Conservation (phyloP, 805 yeast genomes). For the Starmerella sp. region DNA sequence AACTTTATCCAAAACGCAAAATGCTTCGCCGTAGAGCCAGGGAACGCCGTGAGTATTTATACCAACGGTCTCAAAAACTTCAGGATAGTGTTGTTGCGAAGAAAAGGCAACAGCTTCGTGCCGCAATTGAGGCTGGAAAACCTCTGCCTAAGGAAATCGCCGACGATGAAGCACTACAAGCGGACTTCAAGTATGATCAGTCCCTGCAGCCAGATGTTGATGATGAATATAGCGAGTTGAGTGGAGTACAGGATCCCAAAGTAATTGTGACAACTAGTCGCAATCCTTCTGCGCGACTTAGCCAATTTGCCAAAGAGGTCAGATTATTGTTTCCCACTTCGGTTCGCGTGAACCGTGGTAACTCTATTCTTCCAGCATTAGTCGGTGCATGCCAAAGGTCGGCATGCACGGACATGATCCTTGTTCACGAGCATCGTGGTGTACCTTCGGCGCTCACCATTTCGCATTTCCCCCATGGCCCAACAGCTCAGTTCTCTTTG, state of each 20-base stretch:
- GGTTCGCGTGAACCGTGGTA: conserved; percentile 86
- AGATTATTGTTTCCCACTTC: conserved; percentile 82
- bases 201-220: conserved; percentile 54
- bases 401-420: conserved; percentile 70
- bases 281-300: conserved; percentile 71
- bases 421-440: conserved; percentile 95
- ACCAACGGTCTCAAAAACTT: conserved; percentile 75
- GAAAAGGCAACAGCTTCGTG: conserved; percentile 74
- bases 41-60: conserved; percentile 88
- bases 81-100: conserved; percentile 80
- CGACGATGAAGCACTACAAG: conserved; percentile 71
- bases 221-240: conserved; percentile 79
- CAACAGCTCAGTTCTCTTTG: conserved; percentile 84
- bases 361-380: conserved; percentile 69
- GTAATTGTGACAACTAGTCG: conserved; percentile 88
- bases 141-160: conserved; percentile 82
- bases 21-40: conserved; percentile 87
- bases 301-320: conserved; percentile 89
- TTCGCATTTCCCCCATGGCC: conserved; percentile 96
- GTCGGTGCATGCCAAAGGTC: conserved; percentile 74
- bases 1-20: background rate
- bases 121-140: conserved; percentile 85
- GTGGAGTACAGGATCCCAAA: conserved; percentile 85
- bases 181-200: conserved; percentile 80
- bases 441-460: conserved; percentile 88